A percentile compares a stretch with the other conserved stretches of the same genome.
Evolutionary conservation across 164 flowering plant genomes (phyloP).

Genomic region (Umbellularia californica): DNA sequence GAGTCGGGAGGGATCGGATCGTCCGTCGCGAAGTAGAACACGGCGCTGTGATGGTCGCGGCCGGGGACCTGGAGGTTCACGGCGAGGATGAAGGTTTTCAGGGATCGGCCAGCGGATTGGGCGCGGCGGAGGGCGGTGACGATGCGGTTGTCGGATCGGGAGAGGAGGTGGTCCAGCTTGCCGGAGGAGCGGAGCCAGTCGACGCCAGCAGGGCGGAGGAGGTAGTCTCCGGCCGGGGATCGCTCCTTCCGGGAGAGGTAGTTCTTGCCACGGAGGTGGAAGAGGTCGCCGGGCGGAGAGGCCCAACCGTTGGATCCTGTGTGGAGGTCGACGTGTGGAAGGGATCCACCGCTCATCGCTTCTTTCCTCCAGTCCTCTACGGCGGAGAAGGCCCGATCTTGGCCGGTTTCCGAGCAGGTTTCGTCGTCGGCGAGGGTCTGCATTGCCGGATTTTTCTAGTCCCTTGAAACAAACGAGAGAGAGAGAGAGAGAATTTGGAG

Average conservation of each 20-base stretch:
- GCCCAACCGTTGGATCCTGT: slow-evolving; percentile 93
- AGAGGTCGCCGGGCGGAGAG: slow-evolving; percentile 79
- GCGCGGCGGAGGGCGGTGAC: slow-evolving; percentile 38
- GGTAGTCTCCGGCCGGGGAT: slow-evolving; percentile 65
- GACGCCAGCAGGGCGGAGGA: slow-evolving; percentile 72
- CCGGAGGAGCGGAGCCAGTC: slow-evolving; percentile 75
- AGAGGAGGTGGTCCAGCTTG: slow-evolving; percentile 70
- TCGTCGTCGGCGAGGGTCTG: slow-evolving; percentile 20
- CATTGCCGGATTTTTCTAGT: slow-evolving; percentile 22
- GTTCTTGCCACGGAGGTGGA: slow-evolving; percentile 53
- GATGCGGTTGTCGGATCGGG: slow-evolving; percentile 70
- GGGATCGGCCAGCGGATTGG: slow-evolving; percentile 33
- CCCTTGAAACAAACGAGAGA: no score
- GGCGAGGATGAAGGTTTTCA: slow-evolving; percentile 67
- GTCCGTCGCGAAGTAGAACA: slow-evolving; percentile 73
- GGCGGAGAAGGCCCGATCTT: slow-evolving; percentile 8
- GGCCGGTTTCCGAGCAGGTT: neutral
- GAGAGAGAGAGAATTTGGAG: no score
- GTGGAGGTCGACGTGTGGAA: slow-evolving; percentile 59
- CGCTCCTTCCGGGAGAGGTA: slow-evolving; percentile 54
- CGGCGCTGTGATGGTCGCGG: slow-evolving; percentile 73
- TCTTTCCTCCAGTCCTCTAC: slow-evolving; percentile 52
- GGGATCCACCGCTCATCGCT: slow-evolving; percentile 59
- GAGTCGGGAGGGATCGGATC: slow-evolving; percentile 62
- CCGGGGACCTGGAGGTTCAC: slow-evolving; percentile 87